Conservation (phyloP, 345 rosid genomes). For the Alliaria petiolata region DNA sequence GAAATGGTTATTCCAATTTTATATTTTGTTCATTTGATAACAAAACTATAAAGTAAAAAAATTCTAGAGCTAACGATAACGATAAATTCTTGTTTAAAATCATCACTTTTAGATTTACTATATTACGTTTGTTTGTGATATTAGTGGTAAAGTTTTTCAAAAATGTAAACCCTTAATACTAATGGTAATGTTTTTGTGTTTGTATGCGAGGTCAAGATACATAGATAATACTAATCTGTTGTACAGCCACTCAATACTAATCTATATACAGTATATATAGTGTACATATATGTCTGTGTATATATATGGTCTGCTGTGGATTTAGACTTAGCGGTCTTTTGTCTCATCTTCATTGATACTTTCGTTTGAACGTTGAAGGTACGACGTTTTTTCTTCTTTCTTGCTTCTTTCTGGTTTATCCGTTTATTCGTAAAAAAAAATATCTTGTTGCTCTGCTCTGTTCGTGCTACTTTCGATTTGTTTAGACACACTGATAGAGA, state of each 20-base stretch:
- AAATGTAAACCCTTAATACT: too few relatives aligned
- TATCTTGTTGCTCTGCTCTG: background rate
- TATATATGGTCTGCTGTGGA: background rate
- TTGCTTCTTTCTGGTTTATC: slow-evolving; percentile 4
- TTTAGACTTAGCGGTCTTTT: slow-evolving; percentile 16
- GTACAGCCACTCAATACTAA: slow-evolving; percentile 21
- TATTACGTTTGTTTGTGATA: background rate
- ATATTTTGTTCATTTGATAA: background rate
- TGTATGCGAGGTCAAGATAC: too few relatives aligned
- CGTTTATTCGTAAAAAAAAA: background rate
- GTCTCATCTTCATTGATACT: background rate
- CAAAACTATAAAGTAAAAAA: background rate
- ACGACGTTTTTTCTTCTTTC: background rate
- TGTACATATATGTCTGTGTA: background rate
- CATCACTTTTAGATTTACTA: background rate
- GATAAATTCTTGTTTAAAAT: too few relatives aligned
- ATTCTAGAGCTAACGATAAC: background rate
- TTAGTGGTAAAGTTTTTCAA: background rate
- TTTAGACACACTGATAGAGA: background rate
- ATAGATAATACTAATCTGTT: background rate
- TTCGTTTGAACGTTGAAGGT: background rate
- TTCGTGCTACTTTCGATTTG: background rate
- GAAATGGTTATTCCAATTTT: background rate
- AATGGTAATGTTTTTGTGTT: too few relatives aligned
- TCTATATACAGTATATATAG: slow-evolving; percentile 2